Conservation (phyloP, 208 protist species). For the Porcisia deanei region DNA sequence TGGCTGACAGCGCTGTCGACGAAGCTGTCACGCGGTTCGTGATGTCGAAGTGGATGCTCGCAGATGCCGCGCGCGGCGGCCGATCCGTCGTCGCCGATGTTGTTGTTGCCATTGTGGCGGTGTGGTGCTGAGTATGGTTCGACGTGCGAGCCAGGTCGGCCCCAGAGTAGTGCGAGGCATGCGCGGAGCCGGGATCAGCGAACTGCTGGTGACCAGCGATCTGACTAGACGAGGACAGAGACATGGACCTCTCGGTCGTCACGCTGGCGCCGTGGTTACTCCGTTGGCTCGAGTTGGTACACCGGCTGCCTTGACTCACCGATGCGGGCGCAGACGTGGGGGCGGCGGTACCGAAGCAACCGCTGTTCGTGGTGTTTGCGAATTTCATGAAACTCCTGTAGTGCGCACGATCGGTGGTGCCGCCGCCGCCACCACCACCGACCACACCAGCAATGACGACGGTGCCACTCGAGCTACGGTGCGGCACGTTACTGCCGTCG, state of each 20-base stretch:
- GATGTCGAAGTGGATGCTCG: slow-evolving; percentile 23
- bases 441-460: background rate
- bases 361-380: slow-evolving; percentile 10
- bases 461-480: background rate
- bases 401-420: slow-evolving; percentile 5
- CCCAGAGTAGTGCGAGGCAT: background rate
- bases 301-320: background rate
- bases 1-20: background rate
- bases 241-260: background rate
- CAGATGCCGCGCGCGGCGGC: slow-evolving; percentile 10
- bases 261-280: background rate
- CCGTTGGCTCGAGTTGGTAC: background rate
- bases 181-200: background rate
- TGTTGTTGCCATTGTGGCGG: slow-evolving; percentile 10
- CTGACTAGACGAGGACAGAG: background rate
- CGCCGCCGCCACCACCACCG: slow-evolving; percentile 1
- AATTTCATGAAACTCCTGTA: slow-evolving; percentile 36
- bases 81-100: background rate
- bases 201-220: background rate
- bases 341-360: slow-evolving; percentile 10
- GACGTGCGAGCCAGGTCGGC: background rate
- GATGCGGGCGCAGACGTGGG: background rate
- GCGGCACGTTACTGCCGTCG: background rate
- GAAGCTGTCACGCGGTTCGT: slow-evolving; percentile 17
- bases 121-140: slow-evolving; percentile 16